A percentile compares a stretch with the other conserved stretches of the same genome.
Evolutionary conservation across 257 asterid genomes (phyloP).

Genomic region (Penstemon eatonii): DNA sequence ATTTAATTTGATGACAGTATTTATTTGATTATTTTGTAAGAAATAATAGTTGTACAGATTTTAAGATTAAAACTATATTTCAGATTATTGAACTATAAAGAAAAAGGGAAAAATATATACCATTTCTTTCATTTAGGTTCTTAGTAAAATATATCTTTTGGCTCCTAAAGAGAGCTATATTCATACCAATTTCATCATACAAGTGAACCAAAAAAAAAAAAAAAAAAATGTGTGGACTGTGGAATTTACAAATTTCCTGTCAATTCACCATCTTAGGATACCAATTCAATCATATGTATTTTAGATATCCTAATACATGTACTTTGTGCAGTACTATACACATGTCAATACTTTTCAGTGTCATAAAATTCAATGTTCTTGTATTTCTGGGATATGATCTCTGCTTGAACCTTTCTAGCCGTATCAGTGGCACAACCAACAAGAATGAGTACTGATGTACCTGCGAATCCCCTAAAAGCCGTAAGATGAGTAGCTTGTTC

Average conservation of each 20-base stretch:
- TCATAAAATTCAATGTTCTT: conserved; percentile 84
- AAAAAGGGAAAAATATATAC: neutral
- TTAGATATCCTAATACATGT: conserved; percentile 8
- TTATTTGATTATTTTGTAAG: too few relatives aligned
- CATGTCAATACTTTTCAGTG: conserved; percentile 51
- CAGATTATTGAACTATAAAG: too few relatives aligned
- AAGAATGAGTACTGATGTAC: conserved; percentile 92
- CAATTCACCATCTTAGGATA: neutral
- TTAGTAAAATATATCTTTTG: neutral
- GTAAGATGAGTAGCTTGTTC: conserved; percentile 93
- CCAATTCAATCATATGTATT: neutral
- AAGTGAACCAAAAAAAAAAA: neutral
- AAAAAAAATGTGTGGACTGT: neutral
- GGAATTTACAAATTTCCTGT: neutral
- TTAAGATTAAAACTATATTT: too few relatives aligned
- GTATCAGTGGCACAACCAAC: conserved; percentile 99
- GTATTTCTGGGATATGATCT: conserved; percentile 90
- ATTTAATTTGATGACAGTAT: too few relatives aligned
- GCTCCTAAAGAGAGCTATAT: neutral
- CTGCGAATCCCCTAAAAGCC: conserved; percentile 95
- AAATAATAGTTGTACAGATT: too few relatives aligned
- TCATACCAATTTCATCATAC: neutral
- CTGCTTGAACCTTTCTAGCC: conserved; percentile 92
- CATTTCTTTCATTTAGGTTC: too few relatives aligned
- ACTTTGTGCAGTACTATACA: neutral